Conservation (phyloP, 768 basidiomycete species). For the Pilatotrama ljubarskyi region DNA sequence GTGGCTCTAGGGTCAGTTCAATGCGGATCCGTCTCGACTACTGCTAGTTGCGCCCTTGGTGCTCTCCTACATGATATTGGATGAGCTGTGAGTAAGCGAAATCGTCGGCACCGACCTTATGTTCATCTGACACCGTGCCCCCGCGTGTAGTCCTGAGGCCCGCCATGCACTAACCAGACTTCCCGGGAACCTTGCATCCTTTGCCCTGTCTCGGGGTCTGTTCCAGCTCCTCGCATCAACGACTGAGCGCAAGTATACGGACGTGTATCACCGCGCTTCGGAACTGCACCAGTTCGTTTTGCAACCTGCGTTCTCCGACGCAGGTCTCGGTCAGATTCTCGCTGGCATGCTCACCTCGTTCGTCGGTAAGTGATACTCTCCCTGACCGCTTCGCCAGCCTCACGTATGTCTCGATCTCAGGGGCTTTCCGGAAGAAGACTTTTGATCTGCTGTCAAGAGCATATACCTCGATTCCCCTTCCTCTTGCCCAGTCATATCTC, state of each 20-base stretch:
- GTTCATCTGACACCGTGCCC: neutral
- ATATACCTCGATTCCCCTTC: constrained; percentile 60
- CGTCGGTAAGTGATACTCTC: constrained; percentile 43
- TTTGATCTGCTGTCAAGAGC: constrained; percentile 58
- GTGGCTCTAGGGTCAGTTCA: constrained; percentile 22
- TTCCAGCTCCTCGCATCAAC: constrained; percentile 49
- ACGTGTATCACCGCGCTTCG: constrained; percentile 52
- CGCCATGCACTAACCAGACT: constrained; percentile 57
- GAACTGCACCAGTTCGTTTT: constrained; percentile 43
- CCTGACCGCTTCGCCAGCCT: neutral
- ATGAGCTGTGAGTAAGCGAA: constrained; percentile 53
- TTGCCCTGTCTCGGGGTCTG: constrained; percentile 50
- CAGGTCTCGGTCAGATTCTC: constrained; percentile 47
- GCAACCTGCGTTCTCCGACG: constrained; percentile 46
- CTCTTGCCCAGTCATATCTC: constrained; percentile 58
- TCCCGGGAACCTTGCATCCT: constrained; percentile 45
- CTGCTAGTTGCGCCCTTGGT: constrained; percentile 60
- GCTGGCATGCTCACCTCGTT: constrained; percentile 48
- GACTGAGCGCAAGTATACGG: constrained; percentile 54
- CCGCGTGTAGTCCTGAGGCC: constrained; percentile 56
- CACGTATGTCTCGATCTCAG: constrained; percentile 34
- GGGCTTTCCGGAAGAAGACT: constrained; percentile 57
- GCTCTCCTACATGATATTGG: constrained; percentile 61
- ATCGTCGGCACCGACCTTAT: neutral
- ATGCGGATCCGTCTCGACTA: constrained; percentile 34